Percentiles rank a stretch among this genome's conserved stretches.
Evolutionary conservation across 768 basidiomycete genomes (phyloP).

Genomic region (Lentinus tigrinus): DNA sequence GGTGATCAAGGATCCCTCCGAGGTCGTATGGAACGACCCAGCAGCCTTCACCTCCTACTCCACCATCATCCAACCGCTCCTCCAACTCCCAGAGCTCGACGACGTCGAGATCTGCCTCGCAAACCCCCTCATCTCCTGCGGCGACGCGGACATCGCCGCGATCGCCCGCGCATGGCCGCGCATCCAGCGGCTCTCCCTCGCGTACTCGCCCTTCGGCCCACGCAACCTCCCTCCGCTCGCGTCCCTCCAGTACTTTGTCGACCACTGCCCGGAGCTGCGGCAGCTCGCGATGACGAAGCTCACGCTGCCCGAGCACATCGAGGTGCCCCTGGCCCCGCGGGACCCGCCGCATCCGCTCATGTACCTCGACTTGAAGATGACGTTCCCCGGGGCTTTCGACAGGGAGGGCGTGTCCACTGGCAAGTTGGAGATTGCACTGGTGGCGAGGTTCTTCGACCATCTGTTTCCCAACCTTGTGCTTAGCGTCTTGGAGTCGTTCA

Average conservation of each 20-base stretch:
- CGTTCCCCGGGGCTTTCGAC: background rate
- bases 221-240: background rate
- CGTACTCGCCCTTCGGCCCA: background rate
- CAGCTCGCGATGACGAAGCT: constrained; percentile 2
- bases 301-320: background rate
- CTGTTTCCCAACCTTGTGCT: constrained; percentile 10
- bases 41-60: background rate
- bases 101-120: background rate
- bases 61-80: background rate
- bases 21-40: background rate
- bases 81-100: background rate
- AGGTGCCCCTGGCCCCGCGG: background rate
- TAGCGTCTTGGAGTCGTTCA: background rate
- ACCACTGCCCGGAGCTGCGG: constrained; percentile 8
- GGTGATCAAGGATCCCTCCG: background rate
- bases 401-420: too few species aligned
- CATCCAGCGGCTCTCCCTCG: background rate
- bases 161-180: background rate
- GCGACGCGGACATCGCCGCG: background rate
- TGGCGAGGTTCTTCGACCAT: constrained; percentile 5
- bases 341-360: constrained; percentile 1
- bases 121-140: background rate
- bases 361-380: constrained; percentile 1
- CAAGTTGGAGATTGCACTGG: background rate
- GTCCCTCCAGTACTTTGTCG: constrained; percentile 2